Evolutionary conservation across 148 eudicot genomes (phyloP), one percentile per base, ranked within the genome.

Genomic region (Cornus suecica): DNA sequence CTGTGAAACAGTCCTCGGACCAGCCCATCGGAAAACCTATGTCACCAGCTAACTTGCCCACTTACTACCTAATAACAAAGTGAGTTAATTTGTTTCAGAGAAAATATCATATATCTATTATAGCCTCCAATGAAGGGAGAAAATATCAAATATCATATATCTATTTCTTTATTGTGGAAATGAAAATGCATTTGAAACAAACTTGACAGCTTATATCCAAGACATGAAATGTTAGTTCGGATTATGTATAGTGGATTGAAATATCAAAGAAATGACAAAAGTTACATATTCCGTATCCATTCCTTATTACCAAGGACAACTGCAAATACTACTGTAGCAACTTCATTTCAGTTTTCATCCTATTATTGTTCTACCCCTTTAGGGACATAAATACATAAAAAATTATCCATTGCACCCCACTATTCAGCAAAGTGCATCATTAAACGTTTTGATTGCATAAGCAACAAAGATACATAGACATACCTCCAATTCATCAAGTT

Each of bases 401-500:
- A 26, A 42, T 48, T 28, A n/a, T n/a, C 26, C 42, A 20, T 58
- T 58, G 1, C 62, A 58, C 24, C 62, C 54, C n/a, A n/a, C 14
- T 25, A 20, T 16, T 27, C 37, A 23, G 6, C 30, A 66, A 23
- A 66, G 60, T n/a, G 42, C 30, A n/a, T 70, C 62, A 27, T 28
- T 24, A 37, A 37, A 37, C 0, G 8, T 70, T 27, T 22, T 65
- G 29, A 29, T 29, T 30, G 62, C 56, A 75, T 11, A 32, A 32
- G 14, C 20, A 68, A 30, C 31, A 10, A 31, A 22, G 48, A 74
- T 26, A 41, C 37, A 63, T 28, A 45, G 72, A 78, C 77, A 28
- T 78, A 94, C 98, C 96, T 90, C 89, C 76, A 88, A 76, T 27
- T 80, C 66, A 10, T 83, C 83, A 78, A 90, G 82, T 67, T 86